These are phyloP conservation scores for Debaryomycetaceae sp. DNA, from an alignment of 1,139 yeast genomes.

Conservation along the genomic window DNA sequence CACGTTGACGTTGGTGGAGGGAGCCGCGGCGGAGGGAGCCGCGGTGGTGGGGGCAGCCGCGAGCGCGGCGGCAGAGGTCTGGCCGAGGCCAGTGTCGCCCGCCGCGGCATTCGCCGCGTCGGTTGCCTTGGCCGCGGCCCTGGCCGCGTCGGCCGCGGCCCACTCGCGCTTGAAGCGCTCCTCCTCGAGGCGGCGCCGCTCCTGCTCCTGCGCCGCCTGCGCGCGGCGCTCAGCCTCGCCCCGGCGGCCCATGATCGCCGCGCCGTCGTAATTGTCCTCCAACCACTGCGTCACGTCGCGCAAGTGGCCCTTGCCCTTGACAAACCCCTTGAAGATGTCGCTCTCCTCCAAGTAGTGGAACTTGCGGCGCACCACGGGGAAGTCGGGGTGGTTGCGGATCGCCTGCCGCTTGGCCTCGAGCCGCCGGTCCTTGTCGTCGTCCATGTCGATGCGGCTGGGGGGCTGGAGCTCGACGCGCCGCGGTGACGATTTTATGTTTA, in stretches of 20 bases:
- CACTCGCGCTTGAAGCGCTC: conserved; percentile 11
- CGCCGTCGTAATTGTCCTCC: conserved; percentile 29
- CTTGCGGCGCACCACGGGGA: conserved; percentile 44
- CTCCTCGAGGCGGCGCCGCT: conserved; percentile 15
- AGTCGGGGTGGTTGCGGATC: conserved; percentile 40
- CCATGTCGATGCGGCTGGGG: conserved; percentile 14
- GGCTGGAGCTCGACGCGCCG: conserved; percentile 11
- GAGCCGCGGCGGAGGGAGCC: neutral
- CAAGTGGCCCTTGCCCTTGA: conserved; percentile 53
- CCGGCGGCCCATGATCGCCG: conserved; percentile 24
- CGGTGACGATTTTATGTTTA: conserved; percentile 24
- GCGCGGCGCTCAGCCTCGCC: conserved; percentile 18
- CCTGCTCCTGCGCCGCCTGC: conserved; percentile 14
- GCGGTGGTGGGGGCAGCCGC: neutral
- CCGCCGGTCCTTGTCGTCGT: conserved; percentile 22
- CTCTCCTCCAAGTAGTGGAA: conserved; percentile 46
- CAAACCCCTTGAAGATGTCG: conserved; percentile 58
- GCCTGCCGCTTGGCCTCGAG: conserved; percentile 37
- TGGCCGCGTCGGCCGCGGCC: conserved; percentile 3
- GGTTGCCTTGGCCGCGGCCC: conserved; percentile 5
- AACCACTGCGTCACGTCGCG: conserved; percentile 52
- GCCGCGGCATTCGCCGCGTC: neutral
- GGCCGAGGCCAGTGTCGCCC: neutral
- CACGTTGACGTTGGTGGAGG: conserved; percentile 55
- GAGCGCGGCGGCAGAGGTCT: neutral